Conservation (phyloP, 306 rosid species). For the Ammopiptanthus mongolicus region DNA sequence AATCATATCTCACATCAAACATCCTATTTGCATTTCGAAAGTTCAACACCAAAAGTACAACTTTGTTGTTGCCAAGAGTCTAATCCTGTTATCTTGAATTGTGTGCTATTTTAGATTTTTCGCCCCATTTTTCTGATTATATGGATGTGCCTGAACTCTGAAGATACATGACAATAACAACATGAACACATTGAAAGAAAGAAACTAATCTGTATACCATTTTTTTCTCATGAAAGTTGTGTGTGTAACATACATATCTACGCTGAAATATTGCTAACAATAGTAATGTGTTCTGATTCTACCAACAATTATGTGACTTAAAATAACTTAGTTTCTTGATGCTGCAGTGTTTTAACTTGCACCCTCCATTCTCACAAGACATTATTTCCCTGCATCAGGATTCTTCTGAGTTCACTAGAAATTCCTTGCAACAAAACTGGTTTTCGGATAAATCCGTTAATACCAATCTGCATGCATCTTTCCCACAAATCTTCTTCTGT, state of each 20-base stretch:
- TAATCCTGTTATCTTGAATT: neutral
- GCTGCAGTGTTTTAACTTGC: conserved; percentile 23
- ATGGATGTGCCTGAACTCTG: neutral
- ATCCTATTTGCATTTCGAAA: too few relatives aligned
- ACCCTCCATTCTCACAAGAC: conserved; percentile 31
- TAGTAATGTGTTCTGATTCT: conserved; percentile 31
- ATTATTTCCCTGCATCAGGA: conserved; percentile 67
- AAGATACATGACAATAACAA: neutral
- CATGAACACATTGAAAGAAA: conserved; percentile 6
- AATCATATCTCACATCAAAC: too few relatives aligned
- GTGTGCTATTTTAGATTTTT: neutral
- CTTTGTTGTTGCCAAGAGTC: neutral
- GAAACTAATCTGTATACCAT: conserved; percentile 53
- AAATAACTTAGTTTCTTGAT: conserved; percentile 25
- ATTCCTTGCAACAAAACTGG: conserved; percentile 83
- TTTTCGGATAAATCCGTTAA: conserved; percentile 75
- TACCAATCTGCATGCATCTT: conserved; percentile 71
- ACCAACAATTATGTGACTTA: conserved; percentile 27
- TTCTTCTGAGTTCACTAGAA: conserved; percentile 70
- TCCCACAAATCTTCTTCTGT: conserved; percentile 85
- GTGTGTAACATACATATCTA: conserved; percentile 51
- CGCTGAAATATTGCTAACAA: conserved; percentile 31
- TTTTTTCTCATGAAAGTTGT: conserved; percentile 31
- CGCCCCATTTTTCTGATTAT: neutral
- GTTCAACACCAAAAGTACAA: too few relatives aligned